Evolutionary conservation across 306 rosid genomes (phyloP), one percentile per base, ranked within the genome.

Genomic region (Begonia masoniana): DNA sequence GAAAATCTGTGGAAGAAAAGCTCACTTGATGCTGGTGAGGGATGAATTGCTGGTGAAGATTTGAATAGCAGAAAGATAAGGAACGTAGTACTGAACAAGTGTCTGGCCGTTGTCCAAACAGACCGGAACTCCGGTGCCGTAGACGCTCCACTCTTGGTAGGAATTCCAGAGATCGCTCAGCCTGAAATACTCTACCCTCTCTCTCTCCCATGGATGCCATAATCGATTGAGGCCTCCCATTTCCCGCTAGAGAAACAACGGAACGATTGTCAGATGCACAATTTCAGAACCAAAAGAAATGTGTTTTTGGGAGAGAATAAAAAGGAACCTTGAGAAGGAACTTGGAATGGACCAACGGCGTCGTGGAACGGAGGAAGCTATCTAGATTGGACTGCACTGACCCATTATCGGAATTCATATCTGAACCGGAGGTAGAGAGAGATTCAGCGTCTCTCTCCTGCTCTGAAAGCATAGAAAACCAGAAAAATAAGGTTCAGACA

Each of bases 191-290:
- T 91, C 97, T 8, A 85, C 85, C 57, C 54, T 67, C 64, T 91
- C 96, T 71, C 85, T 83, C 76, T 85, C 94, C 91, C 94, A 83
- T 4, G 92, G 96, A 51, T 91, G 85, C 97, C 97, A 91, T 31
- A 91, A 64, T 13, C 84, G 83, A 57, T 91, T 85, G 10, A 91
- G 88, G 65, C 81, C 82, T 74, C 82, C 65, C 52, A 91, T 78
- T 73, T 85, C 97, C 7, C 75, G 55, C 97, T 91, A 54, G 47
- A 4, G 6, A 59, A 15, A 42, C 54, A 17, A 45, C 3, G 15
- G 47, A 64, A 9, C 15, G 5, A 50, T 13, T 2, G n/a, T 36
- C 12, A 21, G 14, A 24, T 26, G 45, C 5, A 35, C 13, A 54
- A 12, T 35, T 35, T 3, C 11, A 8, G 13, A 51, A 13, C 5